phyloP scores from a whole-genome alignment of 1,284 basidiomycete species.

The Ceratobasidium theobromae region DNA sequence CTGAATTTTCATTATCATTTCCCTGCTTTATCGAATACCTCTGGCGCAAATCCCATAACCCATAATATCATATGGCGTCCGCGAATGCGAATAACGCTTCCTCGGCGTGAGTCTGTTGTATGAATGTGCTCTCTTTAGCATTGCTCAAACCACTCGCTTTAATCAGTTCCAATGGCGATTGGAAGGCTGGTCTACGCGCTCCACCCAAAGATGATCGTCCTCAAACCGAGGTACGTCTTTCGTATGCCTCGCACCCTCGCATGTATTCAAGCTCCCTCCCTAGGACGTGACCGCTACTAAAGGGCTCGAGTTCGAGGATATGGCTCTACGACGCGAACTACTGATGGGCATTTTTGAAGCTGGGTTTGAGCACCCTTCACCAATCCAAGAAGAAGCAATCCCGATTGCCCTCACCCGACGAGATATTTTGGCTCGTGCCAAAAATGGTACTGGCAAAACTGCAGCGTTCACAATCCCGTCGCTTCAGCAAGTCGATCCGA shows the following conservation, averaged over 20 bases:
- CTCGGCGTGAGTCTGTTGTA: slow-evolving; percentile 26
- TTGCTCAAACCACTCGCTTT: neutral
- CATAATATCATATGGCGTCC: slow-evolving; percentile 42
- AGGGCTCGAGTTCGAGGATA: slow-evolving; percentile 90
- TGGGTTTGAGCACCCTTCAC: slow-evolving; percentile 94
- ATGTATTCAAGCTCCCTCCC: slow-evolving; percentile 8
- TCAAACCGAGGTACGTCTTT: slow-evolving; percentile 70
- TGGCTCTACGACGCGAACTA: slow-evolving; percentile 74
- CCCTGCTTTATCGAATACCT: neutral
- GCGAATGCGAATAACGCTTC: slow-evolving; percentile 43
- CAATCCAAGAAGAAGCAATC: slow-evolving; percentile 98
- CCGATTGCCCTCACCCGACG: slow-evolving; percentile 83
- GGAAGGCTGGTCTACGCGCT: slow-evolving; percentile 77
- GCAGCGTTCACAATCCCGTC: slow-evolving; percentile 98
- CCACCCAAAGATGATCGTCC: slow-evolving; percentile 90
- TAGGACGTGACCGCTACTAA: slow-evolving; percentile 88
- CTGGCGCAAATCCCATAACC: neutral
- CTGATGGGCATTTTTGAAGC: slow-evolving; percentile 96
- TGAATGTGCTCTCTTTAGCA: neutral
- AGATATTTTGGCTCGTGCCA: slow-evolving; percentile 89
- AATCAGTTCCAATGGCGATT: slow-evolving; percentile 44
- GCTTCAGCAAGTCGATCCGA: slow-evolving; percentile 88
- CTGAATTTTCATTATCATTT: neutral
- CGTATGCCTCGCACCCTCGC: neutral
- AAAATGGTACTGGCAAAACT: slow-evolving; percentile 93